Percentiles rank a stretch among this genome's conserved stretches.
These are phyloP conservation scores for Canavalia gladiata DNA, from an alignment of 306 rosid genomes.

Conservation along the genomic window DNA sequence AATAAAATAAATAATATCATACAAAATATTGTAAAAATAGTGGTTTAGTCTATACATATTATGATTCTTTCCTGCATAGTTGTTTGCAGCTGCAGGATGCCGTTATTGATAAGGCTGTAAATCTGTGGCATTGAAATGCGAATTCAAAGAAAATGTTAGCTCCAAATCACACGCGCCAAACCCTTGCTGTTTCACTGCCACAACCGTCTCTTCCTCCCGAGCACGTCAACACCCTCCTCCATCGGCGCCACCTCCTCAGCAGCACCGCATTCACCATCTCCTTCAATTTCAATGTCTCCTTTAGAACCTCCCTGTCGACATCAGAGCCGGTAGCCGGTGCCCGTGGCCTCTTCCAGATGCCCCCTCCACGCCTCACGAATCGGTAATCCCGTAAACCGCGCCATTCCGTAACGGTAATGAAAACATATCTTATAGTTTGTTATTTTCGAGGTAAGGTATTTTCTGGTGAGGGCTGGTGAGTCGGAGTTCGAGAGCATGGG, in stretches of 20 bases:
- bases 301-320: background rate
- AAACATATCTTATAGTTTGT: too few relatives aligned
- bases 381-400: slow-evolving; percentile 50
- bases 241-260: slow-evolving; percentile 55
- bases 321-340: slow-evolving; percentile 57
- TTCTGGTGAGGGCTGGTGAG: slow-evolving; percentile 91
- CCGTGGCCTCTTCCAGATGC: slow-evolving; percentile 68
- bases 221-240: slow-evolving; percentile 42
- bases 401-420: too few relatives aligned
- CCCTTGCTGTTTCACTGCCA: slow-evolving; percentile 11
- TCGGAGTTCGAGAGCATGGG: slow-evolving; percentile 90
- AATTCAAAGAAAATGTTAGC: slow-evolving; percentile 32
- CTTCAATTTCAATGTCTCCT: slow-evolving; percentile 50
- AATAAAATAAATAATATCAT: too few relatives aligned
- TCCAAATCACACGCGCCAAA: slow-evolving; percentile 26
- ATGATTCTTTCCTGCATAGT: background rate
- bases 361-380: slow-evolving; percentile 61
- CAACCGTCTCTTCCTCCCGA: slow-evolving; percentile 32
- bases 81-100: background rate
- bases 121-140: slow-evolving; percentile 22
- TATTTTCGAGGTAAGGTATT: slow-evolving; percentile 65
- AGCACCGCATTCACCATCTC: slow-evolving; percentile 54
- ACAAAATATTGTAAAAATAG: too few relatives aligned
- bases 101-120: slow-evolving; percentile 44
- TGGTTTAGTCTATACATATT: too few relatives aligned